phyloP scores from a whole-genome alignment of 441 rosid species.

The Populus hybrid region DNA sequence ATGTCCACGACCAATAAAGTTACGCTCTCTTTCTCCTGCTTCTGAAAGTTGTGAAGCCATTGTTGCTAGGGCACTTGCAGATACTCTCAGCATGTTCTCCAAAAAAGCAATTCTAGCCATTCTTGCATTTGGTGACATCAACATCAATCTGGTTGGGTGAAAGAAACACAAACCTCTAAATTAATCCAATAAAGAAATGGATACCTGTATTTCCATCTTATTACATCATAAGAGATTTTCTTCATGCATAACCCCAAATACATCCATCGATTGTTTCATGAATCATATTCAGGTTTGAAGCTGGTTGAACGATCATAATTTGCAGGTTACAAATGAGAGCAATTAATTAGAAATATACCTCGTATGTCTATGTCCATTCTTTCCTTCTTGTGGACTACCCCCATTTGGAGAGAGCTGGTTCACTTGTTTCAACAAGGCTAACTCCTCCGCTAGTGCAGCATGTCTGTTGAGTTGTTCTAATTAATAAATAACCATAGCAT shows the following conservation, averaged over 20 bases:
- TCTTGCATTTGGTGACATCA: conserved; percentile 86
- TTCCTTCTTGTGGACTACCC: conserved; percentile 80
- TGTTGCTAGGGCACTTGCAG: conserved; percentile 86
- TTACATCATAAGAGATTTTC: neutral
- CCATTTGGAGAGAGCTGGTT: conserved; percentile 91
- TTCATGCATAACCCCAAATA: neutral
- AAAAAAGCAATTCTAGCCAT: conserved; percentile 82
- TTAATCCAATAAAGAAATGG: conserved; percentile 39
- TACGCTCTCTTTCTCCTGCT: conserved; percentile 95
- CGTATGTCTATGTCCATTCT: conserved; percentile 43
- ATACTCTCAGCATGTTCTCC: conserved; percentile 85
- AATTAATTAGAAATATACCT: neutral
- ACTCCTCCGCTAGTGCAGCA: conserved; percentile 89
- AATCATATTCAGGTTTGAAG: neutral
- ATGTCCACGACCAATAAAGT: conserved; percentile 79
- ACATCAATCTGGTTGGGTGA: neutral
- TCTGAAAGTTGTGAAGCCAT: conserved; percentile 99
- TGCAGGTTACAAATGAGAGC: conserved; percentile 59
- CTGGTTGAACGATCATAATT: neutral
- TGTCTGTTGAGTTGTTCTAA: conserved; percentile 47
- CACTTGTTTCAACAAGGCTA: conserved; percentile 83
- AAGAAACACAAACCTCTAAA: neutral
- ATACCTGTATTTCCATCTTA: neutral
- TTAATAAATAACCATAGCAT: neutral
- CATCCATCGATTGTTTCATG: neutral